Base-by-base conservation (phyloP, 495 filamentous ascomycete genomes). In the Xylaria palmicola region DNA sequence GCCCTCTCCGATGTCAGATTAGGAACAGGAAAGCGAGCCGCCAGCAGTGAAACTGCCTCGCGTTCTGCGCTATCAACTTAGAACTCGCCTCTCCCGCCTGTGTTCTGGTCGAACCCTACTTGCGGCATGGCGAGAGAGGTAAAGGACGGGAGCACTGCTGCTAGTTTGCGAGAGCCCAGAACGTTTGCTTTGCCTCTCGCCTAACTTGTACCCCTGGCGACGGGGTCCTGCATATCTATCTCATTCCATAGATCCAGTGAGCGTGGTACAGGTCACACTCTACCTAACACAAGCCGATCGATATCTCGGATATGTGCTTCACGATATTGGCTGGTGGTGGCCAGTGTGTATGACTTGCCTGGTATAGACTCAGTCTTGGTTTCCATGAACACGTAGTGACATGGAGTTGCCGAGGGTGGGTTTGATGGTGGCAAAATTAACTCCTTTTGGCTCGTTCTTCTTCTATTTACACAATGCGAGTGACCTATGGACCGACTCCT, bases 301-400 rank as follows among this genome's bases (percentile, higher is more conserved):
- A 7, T 40, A 44, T 54, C 50, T 55, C 59, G 59, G 59, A 20
- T 61, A 36, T 50, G 30, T 55, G 34, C 59, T 20, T 45, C 50
- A 5, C 12, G 24, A 54, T 30, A 13, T 40, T 24, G 40, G 27
- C 22, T 32, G n/a, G n/a, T 39, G 34, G 12, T 19, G 27, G 20
- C 34, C 29, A 19, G 40, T 34, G 22, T 60, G 57, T 60, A 27
- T 44, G 57, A 52, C 57, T 19, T 36, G 29, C 10, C 36, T 45
- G 17, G 37, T 45, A 20, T 40, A 52, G 27, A 36, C 36, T 60
- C 17, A 43, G 27, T 52, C 27, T 52, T 48, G 12, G n/a, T 15
- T n/a, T 60, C 26, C 9, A 27, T 1, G 26, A 52, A n/a, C 39
- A 41, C 8, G 27, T 5, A 8, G 10, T 44, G 29, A 15, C 27